These are phyloP conservation scores for Penicillium sp. DNA, from an alignment of 2,329 filamentous ascomycete genomes.

Conservation along the genomic window DNA sequence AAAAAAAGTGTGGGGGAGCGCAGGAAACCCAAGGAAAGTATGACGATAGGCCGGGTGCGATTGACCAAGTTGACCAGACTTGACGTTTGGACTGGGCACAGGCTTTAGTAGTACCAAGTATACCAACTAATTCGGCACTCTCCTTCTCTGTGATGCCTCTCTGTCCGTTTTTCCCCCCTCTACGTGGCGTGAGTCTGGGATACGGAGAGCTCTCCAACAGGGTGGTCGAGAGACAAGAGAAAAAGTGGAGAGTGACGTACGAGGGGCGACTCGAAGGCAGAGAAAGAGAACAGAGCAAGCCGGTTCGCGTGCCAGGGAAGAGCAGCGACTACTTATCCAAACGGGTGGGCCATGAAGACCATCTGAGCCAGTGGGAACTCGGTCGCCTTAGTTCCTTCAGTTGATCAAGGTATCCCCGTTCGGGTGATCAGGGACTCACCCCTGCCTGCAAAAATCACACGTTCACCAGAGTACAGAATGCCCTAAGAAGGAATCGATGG, in stretches of 20 bases:
- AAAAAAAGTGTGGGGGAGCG: slow-evolving; percentile 4
- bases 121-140: neutral
- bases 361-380: neutral
- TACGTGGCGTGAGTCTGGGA: neutral
- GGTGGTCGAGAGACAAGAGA: neutral
- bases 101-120: neutral
- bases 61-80: neutral
- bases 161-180: neutral
- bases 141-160: neutral
- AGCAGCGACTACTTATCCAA: slow-evolving; percentile 12
- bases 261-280: slow-evolving; percentile 21
- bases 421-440: too few species aligned
- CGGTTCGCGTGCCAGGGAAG: slow-evolving; percentile 11
- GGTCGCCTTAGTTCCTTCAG: neutral
- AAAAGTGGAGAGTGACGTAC: slow-evolving; percentile 28
- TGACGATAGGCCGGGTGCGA: slow-evolving; percentile 4
- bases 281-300: slow-evolving; percentile 7
- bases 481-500: neutral
- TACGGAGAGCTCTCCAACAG: slow-evolving; percentile 5
- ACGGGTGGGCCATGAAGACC: neutral
- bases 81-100: neutral
- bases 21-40: slow-evolving; percentile 4
- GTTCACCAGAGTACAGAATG: neutral
- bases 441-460: too few species aligned
- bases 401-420: neutral